Base-by-base conservation (phyloP, 768 basidiomycete species). In the Auricularia sp. region DNA sequence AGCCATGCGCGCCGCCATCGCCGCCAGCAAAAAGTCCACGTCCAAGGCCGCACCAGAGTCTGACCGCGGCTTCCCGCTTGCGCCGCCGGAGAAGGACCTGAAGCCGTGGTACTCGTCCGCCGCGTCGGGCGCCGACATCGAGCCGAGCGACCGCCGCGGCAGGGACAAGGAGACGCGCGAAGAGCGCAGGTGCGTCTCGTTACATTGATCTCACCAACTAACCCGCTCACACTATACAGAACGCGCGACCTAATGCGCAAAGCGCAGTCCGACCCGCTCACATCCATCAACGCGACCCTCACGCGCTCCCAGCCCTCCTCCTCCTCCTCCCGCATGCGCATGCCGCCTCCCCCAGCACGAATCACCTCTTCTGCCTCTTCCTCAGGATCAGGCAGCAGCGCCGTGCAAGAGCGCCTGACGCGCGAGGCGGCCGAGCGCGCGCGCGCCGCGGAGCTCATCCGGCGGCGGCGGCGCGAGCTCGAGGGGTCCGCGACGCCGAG, bases 391-490 rank as follows among this genome's bases (percentile, higher is more conserved):
- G 39, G 39, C 39, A 42, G 39, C 39, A 42, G 80, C 0, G 80
- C 82, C 65, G 79, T 84, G 0, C 80, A 81, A 35, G 83, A 82
- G 4, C 85, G 90, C 3, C 75, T 90, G 8, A 76, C 76, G n/a
- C 85, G 90, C 34, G 90, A 92, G 74, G 84, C 85, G 0, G 82
- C 86, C 1, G 90, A 92, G 73, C 83, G 89, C 3, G 82, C 87
- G 69, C 85, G 90, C 0, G 90, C 90, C 0, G 75, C 83, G n/a
- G 88, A 82, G 7, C 84, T 92, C 35, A 85, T 91, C 24, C 78
- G 78, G 63, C 79, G 86, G 47, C 88, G 83, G 75, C 82, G 84
- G 70, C 80, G 84, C 1, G 88, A 90, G 73, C 73, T 80, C 75
- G 79, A 77, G 37, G 87, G 86, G 2, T 85, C 81, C 65, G 82